Evolutionary conservation across 768 basidiomycete genomes (phyloP), one percentile per base, ranked within the genome.

Genomic region (Amanita pseudoporphyria): DNA sequence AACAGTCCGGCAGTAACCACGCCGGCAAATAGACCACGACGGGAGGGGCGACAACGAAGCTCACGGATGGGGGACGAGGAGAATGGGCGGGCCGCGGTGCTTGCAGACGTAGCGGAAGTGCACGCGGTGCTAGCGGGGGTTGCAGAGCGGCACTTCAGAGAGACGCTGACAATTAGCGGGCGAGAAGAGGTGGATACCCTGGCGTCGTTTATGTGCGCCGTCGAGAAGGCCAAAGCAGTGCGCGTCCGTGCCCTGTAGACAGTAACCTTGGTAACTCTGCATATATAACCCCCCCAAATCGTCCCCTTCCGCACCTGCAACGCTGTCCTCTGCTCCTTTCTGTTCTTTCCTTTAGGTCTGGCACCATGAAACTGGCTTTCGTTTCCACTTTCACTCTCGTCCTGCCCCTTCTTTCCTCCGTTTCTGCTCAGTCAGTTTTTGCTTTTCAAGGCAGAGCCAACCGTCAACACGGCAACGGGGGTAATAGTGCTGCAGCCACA

Each of bases 111-210:
- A 10, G 72, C 71, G 30, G 87, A 88, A 32, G 68, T 87, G 13
- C 82, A 87, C 52, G 68, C 62, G 0, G 72, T 84, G 38, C 65
- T 91, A 30, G 87, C 87, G 2, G 66, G 68, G 6, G 72, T 91
- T 35, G 86, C 80, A 2, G 82, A 87, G 58, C 72, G 72, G 47
- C 88, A 91, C 64, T 90, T 87, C 61, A 71, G 76, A 50, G 79
- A 83, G 33, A 69, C 78, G 51, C 57, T 65, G 10, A 64, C 73
- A 14, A 69, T 72, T 21, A 71, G 63, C 53, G 71, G 71, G 10
- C 71, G 81, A 45, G 82, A 82, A 62, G 88, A 91, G 64, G 80
- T 87, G 41, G 88, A 90, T 53, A 84, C 81, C n/a, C 67, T 90
- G 35, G 84, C 85, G 16, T 76, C 81, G 26, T 89, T 90, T 56